Evolutionary conservation across 1,284 basidiomycete species (phyloP).

Genomic region (Trametes sp.): DNA sequence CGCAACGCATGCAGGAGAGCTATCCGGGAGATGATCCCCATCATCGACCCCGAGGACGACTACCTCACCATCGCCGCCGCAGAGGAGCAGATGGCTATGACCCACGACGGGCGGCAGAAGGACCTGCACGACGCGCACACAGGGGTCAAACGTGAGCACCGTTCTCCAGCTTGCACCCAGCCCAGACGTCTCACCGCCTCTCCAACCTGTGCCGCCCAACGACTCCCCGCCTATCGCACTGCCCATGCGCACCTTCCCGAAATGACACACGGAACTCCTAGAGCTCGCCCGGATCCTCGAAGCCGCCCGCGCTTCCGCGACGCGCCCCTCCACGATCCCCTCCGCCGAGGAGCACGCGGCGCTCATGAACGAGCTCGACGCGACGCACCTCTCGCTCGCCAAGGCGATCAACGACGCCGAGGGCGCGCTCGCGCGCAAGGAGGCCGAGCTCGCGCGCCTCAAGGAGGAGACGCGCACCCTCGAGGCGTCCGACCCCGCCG

Average conservation of each 20-base stretch:
- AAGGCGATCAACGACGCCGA: constrained; percentile 81
- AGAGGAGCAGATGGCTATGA: constrained; percentile 68
- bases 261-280: too few relatives aligned
- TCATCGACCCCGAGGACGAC: constrained; percentile 79
- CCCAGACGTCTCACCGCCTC: too few relatives aligned
- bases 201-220: neutral
- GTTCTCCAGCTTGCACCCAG: neutral
- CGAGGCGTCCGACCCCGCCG: constrained; percentile 74
- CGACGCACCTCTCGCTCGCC: constrained; percentile 65
- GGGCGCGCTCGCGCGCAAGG: constrained; percentile 65
- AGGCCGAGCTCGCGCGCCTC: constrained; percentile 70
- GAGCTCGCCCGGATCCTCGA: constrained; percentile 73
- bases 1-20: constrained; percentile 55
- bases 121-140: constrained; percentile 69
- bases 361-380: constrained; percentile 70
- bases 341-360: constrained; percentile 69
- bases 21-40: constrained; percentile 68
- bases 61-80: constrained; percentile 74
- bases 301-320: constrained; percentile 72
- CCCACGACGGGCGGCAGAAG: constrained; percentile 62
- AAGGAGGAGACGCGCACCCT: constrained; percentile 66
- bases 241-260: too few relatives aligned
- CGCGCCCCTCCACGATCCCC: constrained; percentile 70
- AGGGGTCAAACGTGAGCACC: constrained; percentile 61
- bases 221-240: too few relatives aligned